Percentiles rank a stretch among this genome's conserved stretches.
phyloP scores from a whole-genome alignment of 179 eudicot genomes.

The Beta lomatogona region DNA sequence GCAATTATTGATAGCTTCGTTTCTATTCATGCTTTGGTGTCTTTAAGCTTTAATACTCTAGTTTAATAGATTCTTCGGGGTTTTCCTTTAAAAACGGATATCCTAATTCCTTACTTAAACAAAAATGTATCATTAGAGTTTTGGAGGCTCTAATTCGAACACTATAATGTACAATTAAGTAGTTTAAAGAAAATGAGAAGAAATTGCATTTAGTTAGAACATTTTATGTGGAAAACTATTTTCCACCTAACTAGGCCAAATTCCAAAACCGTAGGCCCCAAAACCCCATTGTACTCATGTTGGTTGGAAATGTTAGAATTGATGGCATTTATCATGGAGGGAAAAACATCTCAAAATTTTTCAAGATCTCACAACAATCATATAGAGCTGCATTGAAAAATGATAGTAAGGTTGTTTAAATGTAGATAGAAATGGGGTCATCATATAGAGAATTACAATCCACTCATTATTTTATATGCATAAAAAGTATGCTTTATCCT shows the following conservation, averaged over 20 bases:
- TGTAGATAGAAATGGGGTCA: conserved; percentile 2
- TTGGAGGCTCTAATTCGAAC: too few species aligned
- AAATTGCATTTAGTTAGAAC: background rate
- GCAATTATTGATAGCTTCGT: too few species aligned
- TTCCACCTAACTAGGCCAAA: background rate
- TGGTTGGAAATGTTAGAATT: background rate
- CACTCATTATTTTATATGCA: background rate
- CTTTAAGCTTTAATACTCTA: too few species aligned
- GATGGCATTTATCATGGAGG: background rate
- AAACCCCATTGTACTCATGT: background rate
- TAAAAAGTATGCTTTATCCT: conserved; percentile 3
- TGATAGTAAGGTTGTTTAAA: background rate
- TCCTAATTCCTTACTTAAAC: too few species aligned
- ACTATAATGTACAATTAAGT: too few species aligned
- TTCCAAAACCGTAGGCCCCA: background rate
- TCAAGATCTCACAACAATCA: background rate
- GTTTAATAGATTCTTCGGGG: too few species aligned
- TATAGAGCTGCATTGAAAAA: background rate
- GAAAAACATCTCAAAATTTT: background rate
- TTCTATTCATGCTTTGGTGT: too few species aligned
- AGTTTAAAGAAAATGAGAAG: too few species aligned
- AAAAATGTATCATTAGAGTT: too few species aligned
- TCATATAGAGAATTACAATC: conserved; percentile 9
- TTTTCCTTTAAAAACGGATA: too few species aligned
- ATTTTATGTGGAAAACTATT: background rate